Base-by-base conservation (phyloP, 140 eudicot genomes). In the Ambrosia hybrid region DNA sequence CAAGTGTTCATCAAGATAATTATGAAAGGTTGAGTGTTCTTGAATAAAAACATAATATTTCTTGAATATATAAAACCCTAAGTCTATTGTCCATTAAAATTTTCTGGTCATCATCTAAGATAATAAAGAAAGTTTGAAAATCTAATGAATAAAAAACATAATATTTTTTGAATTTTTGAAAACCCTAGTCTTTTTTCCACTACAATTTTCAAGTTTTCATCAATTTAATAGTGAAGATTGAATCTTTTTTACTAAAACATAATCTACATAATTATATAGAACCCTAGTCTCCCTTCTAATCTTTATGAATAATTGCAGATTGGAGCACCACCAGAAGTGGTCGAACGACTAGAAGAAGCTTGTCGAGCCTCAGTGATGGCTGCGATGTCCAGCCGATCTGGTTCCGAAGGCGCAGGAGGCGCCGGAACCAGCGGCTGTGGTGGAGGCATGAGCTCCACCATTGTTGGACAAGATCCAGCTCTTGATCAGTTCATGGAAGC, bases 401-500 rank as follows among this genome's bases (percentile, higher is more conserved):
- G 75, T 56, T 43, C 78, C 21, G 76, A 17, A 9, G 53, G 10
- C 8, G 81, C 2, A 30, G 34, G 34, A 9, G 53, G 10, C 8
- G 80, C 66, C 3, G 65, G 65, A 4, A 4, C 65, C 65, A 17
- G 65, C 13, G 91, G 95, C 0, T 89, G 72, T 10, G 79, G 60
- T 43, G 75, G 61, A 2, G 61, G 64, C 2, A 55, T 67, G 51
- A 73, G 61, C 34, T 38, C 71, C 53, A 59, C 74, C 68, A 52
- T 70, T 48, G 51, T 81, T 8, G 82, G 82, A 45, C 85, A 94
- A 84, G 99, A 94, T 84, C 99, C 99, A 12, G 87, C 83, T 5
- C 87, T 94, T 43, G 97, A 94, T 84, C 98, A 93, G 67, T 93
- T 93, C 79, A 93, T 93, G 98, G 98, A 93, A 76, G 98, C 98